Conservation (phyloP, 306 rosid species). For the cucumber (Cucumis sativus) region DNA sequence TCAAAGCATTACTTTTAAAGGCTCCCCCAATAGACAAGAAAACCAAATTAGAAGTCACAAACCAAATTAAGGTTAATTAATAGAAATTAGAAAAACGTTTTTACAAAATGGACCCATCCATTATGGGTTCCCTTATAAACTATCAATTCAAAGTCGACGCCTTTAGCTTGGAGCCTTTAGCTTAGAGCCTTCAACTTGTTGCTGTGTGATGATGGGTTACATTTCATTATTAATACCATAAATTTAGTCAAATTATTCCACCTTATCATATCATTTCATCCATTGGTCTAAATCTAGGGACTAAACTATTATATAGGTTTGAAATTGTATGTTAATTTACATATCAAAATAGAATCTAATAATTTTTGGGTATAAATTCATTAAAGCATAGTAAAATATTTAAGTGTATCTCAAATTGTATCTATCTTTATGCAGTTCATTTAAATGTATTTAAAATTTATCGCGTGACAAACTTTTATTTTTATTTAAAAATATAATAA, state of each 20-base stretch:
- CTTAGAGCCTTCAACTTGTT: background rate
- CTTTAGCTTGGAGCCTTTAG: background rate
- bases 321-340: background rate
- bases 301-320: background rate
- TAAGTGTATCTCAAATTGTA: too few species aligned
- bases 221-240: background rate
- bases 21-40: background rate
- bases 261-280: background rate
- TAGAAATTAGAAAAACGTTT: background rate
- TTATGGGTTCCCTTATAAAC: background rate
- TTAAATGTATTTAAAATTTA: too few species aligned
- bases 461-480: too few species aligned
- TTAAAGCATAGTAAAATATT: too few species aligned
- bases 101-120: background rate
- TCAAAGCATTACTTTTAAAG: background rate
- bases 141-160: background rate
- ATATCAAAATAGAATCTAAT: background rate
- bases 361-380: too few species aligned
- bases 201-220: background rate
- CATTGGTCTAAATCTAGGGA: background rate
- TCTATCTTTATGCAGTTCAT: too few species aligned
- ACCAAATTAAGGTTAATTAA: background rate
- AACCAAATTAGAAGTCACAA: background rate
- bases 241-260: background rate
- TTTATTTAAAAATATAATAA: too few species aligned